phyloP scores from a whole-genome alignment of 768 basidiomycete species.

The Pulveroboletus sp. region DNA sequence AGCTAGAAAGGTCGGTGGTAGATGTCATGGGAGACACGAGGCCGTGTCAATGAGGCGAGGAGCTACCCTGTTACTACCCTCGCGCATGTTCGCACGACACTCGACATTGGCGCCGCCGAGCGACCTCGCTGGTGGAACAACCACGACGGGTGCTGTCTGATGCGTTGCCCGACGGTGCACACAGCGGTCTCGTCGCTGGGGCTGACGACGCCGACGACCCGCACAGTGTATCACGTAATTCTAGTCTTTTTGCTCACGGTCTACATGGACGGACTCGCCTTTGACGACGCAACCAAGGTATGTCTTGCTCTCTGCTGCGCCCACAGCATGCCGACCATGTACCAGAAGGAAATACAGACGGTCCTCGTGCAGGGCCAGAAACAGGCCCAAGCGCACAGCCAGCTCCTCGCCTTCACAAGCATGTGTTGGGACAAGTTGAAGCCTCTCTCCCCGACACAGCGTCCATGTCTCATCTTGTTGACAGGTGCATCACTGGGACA shows the following conservation, averaged over 20 bases:
- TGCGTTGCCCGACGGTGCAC: constrained; percentile 2
- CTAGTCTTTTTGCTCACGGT: constrained; percentile 24
- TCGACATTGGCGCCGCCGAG: constrained; percentile 15
- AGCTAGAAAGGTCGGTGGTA: constrained; percentile 38
- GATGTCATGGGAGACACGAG: constrained; percentile 46
- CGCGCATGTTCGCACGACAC: constrained; percentile 29
- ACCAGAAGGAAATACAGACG: constrained; percentile 74
- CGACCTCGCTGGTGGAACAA: constrained; percentile 2
- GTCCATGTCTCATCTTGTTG: constrained; percentile 9
- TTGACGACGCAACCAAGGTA: constrained; percentile 80
- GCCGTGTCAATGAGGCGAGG: constrained; percentile 33
- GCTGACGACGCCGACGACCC: constrained; percentile 9
- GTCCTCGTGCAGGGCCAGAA: constrained; percentile 82
- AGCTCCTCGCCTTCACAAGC: constrained; percentile 75
- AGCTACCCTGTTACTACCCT: constrained; percentile 19
- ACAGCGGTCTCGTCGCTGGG: constrained; percentile 6
- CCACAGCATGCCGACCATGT: constrained; percentile 4
- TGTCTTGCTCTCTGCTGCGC: constrained; percentile 1
- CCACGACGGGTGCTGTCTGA: neutral
- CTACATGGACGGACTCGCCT: constrained; percentile 42
- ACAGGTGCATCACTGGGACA: constrained; percentile 77
- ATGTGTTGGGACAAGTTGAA: constrained; percentile 91
- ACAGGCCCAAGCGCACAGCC: constrained; percentile 74
- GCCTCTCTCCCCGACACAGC: constrained; percentile 19
- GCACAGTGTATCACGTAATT: constrained; percentile 19